These are phyloP conservation scores for Ogataea zsoltii DNA, from an alignment of 805 yeast species.

Conservation along the genomic window DNA sequence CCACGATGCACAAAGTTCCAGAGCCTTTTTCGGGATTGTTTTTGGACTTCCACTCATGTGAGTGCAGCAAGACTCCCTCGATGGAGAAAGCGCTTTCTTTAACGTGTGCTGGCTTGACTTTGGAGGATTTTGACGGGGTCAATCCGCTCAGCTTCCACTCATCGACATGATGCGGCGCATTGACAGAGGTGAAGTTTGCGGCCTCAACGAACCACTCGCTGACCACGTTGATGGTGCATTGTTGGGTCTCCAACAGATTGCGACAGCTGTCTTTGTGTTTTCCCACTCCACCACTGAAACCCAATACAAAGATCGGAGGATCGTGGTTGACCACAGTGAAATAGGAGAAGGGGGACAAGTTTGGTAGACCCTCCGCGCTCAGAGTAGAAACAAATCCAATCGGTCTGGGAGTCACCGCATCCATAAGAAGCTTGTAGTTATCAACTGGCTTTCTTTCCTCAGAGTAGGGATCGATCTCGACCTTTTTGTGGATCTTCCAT, in stretches of 20 bases:
- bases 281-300: slow-evolving; percentile 40
- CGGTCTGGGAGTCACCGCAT: slow-evolving; percentile 59
- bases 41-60: slow-evolving; percentile 45
- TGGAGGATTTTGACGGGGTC: slow-evolving; percentile 41
- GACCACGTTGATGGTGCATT: slow-evolving; percentile 54
- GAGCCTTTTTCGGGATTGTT: slow-evolving; percentile 33
- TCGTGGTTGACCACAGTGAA: slow-evolving; percentile 48
- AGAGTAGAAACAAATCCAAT: slow-evolving; percentile 56
- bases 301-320: slow-evolving; percentile 58
- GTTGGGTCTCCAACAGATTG: slow-evolving; percentile 50
- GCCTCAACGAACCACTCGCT: slow-evolving; percentile 66
- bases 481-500: slow-evolving; percentile 46
- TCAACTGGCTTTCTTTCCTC: slow-evolving; percentile 39
- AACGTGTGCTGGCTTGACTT: slow-evolving; percentile 54
- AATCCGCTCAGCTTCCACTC: slow-evolving; percentile 60
- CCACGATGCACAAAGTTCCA: slow-evolving; percentile 45
- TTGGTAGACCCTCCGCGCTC: slow-evolving; percentile 40
- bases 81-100: slow-evolving; percentile 60
- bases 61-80: slow-evolving; percentile 49
- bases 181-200: slow-evolving; percentile 49
- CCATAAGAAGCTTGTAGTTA: slow-evolving; percentile 51
- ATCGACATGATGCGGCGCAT: slow-evolving; percentile 47
- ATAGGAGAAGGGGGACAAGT: slow-evolving; percentile 62
- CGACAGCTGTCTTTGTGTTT: slow-evolving; percentile 46
- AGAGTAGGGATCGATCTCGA: slow-evolving; percentile 47